Evolutionary conservation across 2,329 filamentous ascomycete species (phyloP).

Genomic region (Aspergillus oerlinghausenensis): DNA sequence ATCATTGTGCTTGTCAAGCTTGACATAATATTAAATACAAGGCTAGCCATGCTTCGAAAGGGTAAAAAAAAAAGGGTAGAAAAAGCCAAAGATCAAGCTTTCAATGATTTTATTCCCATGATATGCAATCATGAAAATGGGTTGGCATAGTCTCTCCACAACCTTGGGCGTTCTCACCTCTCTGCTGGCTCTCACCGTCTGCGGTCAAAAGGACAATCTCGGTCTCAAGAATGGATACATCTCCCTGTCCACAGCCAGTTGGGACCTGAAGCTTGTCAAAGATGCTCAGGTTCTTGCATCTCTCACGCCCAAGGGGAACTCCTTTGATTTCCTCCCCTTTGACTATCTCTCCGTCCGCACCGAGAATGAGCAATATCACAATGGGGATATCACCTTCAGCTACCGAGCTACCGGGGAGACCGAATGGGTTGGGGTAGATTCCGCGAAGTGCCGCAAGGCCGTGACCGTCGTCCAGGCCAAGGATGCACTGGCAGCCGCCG

Average conservation of each 20-base stretch:
- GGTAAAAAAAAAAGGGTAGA: too few relatives aligned
- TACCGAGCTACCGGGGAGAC: slow-evolving; percentile 42
- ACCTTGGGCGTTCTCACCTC: neutral
- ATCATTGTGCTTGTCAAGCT: too few relatives aligned
- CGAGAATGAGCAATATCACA: slow-evolving; percentile 53
- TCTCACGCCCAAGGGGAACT: slow-evolving; percentile 35
- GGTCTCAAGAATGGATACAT: neutral
- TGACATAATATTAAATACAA: neutral
- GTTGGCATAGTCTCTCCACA: neutral
- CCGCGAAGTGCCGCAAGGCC: slow-evolving; percentile 39
- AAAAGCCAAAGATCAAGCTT: neutral
- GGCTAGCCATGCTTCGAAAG: neutral
- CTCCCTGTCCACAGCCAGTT: slow-evolving; percentile 33
- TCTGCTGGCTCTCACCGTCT: neutral
- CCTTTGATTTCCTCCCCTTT: slow-evolving; percentile 54
- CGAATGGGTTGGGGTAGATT: slow-evolving; percentile 47
- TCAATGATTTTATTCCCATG: neutral
- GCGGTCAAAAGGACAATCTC: neutral
- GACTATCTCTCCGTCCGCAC: slow-evolving; percentile 47
- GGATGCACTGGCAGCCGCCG: slow-evolving; percentile 36
- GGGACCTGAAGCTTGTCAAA: slow-evolving; percentile 41
- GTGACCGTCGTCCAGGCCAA: slow-evolving; percentile 27
- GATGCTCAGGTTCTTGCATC: slow-evolving; percentile 50
- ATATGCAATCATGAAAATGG: neutral
- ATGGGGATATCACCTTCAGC: slow-evolving; percentile 54